Conservation (phyloP, 345 rosid species). For the Bruguiera gymnorhiza region DNA sequence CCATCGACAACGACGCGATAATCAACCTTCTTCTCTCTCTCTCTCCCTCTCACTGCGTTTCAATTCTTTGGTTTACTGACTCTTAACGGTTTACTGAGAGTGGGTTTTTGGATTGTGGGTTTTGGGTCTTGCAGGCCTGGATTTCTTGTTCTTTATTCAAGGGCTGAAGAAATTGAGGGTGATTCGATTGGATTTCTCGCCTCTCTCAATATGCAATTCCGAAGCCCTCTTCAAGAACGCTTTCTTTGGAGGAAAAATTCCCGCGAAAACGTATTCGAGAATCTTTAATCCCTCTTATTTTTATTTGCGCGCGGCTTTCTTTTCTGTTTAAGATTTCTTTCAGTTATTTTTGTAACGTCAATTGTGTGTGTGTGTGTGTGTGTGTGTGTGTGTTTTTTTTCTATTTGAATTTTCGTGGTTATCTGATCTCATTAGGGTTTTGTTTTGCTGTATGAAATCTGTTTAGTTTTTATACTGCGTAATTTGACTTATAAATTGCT, state of each 20-base stretch:
- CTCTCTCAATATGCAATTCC: not conserved
- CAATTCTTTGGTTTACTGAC: too few species aligned
- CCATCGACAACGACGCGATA: too few species aligned
- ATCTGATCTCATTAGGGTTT: too few species aligned
- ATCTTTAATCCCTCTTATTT: not conserved
- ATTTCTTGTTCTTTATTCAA: not conserved
- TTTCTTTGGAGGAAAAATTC: constrained; percentile 6
- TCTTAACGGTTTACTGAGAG: too few species aligned
- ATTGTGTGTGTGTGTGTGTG: not conserved
- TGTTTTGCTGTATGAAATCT: too few species aligned
- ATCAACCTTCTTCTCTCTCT: too few species aligned
- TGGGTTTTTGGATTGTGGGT: too few species aligned
- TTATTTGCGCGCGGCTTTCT: not conserved
- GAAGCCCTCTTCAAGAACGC: constrained; percentile 19
- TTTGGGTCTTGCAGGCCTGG: not conserved
- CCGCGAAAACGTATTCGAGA: constrained; percentile 11
- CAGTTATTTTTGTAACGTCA: not conserved
- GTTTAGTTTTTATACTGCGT: too few species aligned
- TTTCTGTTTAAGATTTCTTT: not conserved
- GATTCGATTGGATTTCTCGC: not conserved
- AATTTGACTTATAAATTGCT: too few species aligned
- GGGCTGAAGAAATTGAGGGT: too few species aligned
- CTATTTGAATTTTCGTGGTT: too few species aligned
- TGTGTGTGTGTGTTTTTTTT: not conserved
- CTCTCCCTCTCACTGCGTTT: too few species aligned